These are phyloP conservation scores for Plenodomus lindquistii DNA, from an alignment of 2,329 filamentous ascomycete species.

Conservation along the genomic window DNA sequence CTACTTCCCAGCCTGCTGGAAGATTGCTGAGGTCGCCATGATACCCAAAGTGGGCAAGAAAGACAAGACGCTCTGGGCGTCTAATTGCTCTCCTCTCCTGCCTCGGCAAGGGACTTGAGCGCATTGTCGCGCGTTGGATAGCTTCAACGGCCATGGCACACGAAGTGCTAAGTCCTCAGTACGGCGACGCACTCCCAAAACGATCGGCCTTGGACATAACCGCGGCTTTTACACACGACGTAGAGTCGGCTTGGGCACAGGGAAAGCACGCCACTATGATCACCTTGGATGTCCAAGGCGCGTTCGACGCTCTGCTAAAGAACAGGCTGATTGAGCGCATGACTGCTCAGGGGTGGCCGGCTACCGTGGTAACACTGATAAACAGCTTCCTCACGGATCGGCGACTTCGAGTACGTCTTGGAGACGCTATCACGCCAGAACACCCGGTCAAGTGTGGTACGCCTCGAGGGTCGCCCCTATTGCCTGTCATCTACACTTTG, in stretches of 20 bases:
- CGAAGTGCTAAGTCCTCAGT: conserved; percentile 9
- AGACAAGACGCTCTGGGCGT: conserved; percentile 4
- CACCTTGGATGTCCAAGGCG: conserved; percentile 7
- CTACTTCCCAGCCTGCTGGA: conserved; percentile 3
- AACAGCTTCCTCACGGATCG: conserved; percentile 1
- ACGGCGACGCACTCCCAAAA: conserved; percentile 6
- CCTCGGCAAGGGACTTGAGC: conserved; percentile 10
- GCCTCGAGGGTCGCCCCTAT: no score
- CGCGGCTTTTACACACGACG: conserved; percentile 7
- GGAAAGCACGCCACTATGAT: conserved; percentile 8
- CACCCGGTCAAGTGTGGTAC: no score
- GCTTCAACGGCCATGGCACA: conserved; percentile 7
- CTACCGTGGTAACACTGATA: neutral
- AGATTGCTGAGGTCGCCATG: conserved; percentile 5
- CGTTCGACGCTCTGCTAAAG: conserved; percentile 8
- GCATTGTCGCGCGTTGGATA: conserved; percentile 7
- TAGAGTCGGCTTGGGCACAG: conserved; percentile 1
- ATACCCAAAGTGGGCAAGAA: conserved; percentile 8
- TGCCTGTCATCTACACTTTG: no score
- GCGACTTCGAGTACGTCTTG: neutral
- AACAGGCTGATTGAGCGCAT: conserved; percentile 7
- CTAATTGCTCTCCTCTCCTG: conserved; percentile 9
- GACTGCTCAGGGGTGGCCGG: conserved; percentile 1
- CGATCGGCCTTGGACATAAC: conserved; percentile 6
- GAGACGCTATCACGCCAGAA: no score